Percentiles rank a stretch among this genome's conserved stretches.
Evolutionary conservation across 805 yeast genomes (phyloP).

Genomic region (Torulaspora microellipsoides): DNA sequence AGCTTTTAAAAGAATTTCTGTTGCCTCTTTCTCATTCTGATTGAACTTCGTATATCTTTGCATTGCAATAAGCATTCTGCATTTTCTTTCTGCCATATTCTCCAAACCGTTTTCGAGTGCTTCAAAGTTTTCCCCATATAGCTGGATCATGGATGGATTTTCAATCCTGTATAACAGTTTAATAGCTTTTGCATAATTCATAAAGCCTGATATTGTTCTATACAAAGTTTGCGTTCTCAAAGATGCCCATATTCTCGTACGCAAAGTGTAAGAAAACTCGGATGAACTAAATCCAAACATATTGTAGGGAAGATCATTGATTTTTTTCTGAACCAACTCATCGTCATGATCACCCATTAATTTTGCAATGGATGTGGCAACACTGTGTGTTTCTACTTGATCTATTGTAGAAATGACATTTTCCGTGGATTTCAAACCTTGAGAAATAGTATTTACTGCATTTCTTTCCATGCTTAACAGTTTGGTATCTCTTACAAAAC

Average conservation of each 20-base stretch:
- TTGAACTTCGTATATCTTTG: constrained; percentile 70
- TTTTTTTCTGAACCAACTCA: constrained; percentile 37
- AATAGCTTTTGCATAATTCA: constrained; percentile 72
- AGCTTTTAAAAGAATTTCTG: constrained; percentile 60
- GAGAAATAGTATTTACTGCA: constrained; percentile 4
- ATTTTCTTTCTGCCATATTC: constrained; percentile 73
- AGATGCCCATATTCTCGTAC: constrained; percentile 88
- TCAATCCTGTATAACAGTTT: constrained; percentile 66
- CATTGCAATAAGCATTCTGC: constrained; percentile 79
- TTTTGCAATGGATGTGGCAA: constrained; percentile 34
- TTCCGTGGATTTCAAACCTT: neutral
- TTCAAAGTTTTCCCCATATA: constrained; percentile 45
- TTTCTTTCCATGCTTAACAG: constrained; percentile 54
- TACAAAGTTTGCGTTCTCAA: constrained; percentile 77
- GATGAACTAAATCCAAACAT: constrained; percentile 70
- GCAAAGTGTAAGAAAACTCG: constrained; percentile 53
- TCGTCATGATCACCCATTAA: neutral
- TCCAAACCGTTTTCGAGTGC: constrained; percentile 62
- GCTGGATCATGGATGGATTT: constrained; percentile 48
- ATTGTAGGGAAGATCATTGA: constrained; percentile 63
- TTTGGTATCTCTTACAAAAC: constrained; percentile 73
- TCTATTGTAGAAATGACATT: neutral
- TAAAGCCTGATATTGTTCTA: constrained; percentile 78
- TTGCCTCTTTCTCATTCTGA: constrained; percentile 61
- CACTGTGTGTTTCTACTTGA: constrained; percentile 17